Percentiles rank a stretch among this genome's conserved stretches.
Conservation (phyloP, 2,329 filamentous ascomycete species). For the Apiospora phragmitis region DNA sequence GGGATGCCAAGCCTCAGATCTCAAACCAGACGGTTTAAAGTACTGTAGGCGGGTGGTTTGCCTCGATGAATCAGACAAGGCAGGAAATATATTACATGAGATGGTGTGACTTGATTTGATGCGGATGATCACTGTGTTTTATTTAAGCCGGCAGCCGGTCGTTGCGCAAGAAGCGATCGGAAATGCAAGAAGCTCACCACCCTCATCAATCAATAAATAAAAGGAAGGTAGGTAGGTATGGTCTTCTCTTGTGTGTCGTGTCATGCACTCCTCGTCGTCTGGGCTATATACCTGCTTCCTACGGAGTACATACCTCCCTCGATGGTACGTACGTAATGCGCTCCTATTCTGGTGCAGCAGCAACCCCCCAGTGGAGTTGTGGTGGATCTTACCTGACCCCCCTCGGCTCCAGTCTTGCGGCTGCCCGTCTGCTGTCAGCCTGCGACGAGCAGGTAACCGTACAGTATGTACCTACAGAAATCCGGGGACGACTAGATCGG, state of each 20-base stretch:
- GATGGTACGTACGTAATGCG: constrained; percentile 1
- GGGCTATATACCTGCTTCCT: not conserved
- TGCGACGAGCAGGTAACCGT: not conserved
- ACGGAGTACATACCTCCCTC: not conserved
- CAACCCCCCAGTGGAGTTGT: not conserved
- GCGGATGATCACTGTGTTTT: not conserved
- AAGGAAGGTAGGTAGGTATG: not conserved
- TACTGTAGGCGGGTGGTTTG: not conserved
- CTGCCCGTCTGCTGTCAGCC: not conserved
- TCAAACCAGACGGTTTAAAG: not conserved
- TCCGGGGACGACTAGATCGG: not conserved
- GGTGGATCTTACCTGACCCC: not conserved
- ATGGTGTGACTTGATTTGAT: not conserved
- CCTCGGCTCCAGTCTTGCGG: not conserved
- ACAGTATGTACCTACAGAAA: not conserved
- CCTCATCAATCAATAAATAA: not conserved
- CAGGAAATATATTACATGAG: not conserved
- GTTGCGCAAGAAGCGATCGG: not conserved
- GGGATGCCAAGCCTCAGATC: not conserved
- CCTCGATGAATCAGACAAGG: not conserved
- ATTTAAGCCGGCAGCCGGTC: not conserved
- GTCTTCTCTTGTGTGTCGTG: not conserved
- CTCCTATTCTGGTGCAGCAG: not conserved
- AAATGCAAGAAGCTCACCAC: not conserved
- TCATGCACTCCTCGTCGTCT: not conserved